Evolutionary conservation across 257 asterid species (phyloP), one percentile per base, ranked within the genome.

Genomic region (Fraxinus quadrangulata): DNA sequence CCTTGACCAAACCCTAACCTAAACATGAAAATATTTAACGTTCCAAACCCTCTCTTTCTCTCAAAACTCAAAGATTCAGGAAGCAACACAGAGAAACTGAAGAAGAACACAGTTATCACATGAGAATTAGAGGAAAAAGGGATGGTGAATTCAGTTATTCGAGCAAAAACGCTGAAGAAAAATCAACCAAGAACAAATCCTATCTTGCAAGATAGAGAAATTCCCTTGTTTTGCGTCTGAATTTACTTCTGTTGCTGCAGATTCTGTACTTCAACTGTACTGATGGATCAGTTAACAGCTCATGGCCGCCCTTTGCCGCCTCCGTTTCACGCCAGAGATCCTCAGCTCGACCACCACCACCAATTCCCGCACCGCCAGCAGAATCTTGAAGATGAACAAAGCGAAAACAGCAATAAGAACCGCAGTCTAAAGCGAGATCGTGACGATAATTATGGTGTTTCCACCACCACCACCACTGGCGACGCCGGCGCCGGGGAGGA

Each of bases 221-320:
- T 54, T 54, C 26, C n/a, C 56, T 12, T 4, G 56, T 47, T 47
- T 19, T 5, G 26, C 10, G 23, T 54, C 65, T 19, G 65, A 54
- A 54, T 54, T 54, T 75, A n/a, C 49, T 14, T 72, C 49, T 39
- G 47, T 36, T 71, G 11, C 3, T 45, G 56, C 30, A 76, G 54
- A 54, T 19, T 54, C 65, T 19, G 26, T 8, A 54, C 19, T 19
- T 54, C 24, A 54, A 82, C 70, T 63, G 77, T 14, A 71, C 67
- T 12, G 1, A 94, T 92, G 97, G 98, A 92, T 87, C 97, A 84
- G 75, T 83, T 91, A 51, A 5, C 88, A 78, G 87, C 97, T 72
- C 97, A 92, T 54, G 94, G 96, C 68, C 98, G 92, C 40, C 84
- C 93, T 71, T 84, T 92, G 8, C 97, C 97, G 17, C 98, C 97